Conservation (phyloP, 805 yeast genomes). For the Metschnikowia lunata region DNA sequence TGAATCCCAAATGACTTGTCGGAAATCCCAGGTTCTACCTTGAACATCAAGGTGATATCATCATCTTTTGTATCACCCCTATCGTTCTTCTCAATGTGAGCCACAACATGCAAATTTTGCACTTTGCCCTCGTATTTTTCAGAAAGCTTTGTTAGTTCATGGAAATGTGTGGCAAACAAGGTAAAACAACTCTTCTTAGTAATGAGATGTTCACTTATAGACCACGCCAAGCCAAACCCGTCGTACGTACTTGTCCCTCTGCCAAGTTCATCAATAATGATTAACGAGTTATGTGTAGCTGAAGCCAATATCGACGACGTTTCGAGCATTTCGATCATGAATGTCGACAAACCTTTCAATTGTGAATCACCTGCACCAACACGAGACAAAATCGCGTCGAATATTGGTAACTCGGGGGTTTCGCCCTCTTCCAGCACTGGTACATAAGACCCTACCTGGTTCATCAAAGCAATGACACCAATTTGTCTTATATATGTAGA, state of each 20-base stretch:
- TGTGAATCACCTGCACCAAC: conserved; percentile 99
- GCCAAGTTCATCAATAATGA: conserved; percentile 92
- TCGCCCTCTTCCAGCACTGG: conserved; percentile 54
- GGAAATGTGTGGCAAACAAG: conserved; percentile 95
- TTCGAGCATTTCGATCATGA: conserved; percentile 95
- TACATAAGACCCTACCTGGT: conserved; percentile 84
- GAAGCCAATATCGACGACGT: conserved; percentile 81
- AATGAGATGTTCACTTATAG: conserved; percentile 84
- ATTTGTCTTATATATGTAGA: conserved; percentile 88
- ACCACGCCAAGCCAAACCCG: conserved; percentile 97
- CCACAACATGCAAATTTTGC: conserved; percentile 85
- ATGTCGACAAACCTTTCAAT: conserved; percentile 92
- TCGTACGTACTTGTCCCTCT: conserved; percentile 88
- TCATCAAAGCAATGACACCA: conserved; percentile 82
- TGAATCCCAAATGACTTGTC: conserved; percentile 97
- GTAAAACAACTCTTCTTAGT: conserved; percentile 70
- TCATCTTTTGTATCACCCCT: conserved; percentile 36
- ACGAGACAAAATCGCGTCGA: conserved; percentile 89
- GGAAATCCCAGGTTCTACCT: conserved; percentile 93
- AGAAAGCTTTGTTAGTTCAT: conserved; percentile 82
- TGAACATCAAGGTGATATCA: conserved; percentile 84
- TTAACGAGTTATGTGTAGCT: conserved; percentile 72
- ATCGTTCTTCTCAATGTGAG: conserved; percentile 61
- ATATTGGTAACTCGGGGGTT: conserved; percentile 69
- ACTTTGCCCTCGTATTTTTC: conserved; percentile 56